A percentile compares a stretch with the other conserved stretches of the same genome.
Evolutionary conservation across 2,329 filamentous ascomycete genomes (phyloP).

Genomic region (Metarhizium sp.): DNA sequence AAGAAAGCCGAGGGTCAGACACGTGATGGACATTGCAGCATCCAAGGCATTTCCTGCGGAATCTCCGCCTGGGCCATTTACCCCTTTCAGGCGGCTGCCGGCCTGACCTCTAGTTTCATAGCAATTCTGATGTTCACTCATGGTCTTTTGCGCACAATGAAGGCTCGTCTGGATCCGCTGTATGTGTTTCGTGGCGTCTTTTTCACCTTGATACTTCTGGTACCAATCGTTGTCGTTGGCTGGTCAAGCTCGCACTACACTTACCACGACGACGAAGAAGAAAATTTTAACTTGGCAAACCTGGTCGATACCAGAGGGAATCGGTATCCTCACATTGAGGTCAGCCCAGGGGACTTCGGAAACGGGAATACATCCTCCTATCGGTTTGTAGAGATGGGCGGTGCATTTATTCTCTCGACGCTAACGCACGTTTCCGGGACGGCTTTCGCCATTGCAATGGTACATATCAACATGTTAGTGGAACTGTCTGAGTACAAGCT

Average conservation of each 20-base stretch:
- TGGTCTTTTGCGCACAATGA: conserved; percentile 5
- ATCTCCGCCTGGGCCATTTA: conserved; percentile 9
- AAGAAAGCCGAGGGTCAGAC: not conserved
- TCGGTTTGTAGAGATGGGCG: not conserved
- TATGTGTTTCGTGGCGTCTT: conserved; percentile 17
- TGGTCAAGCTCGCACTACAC: conserved; percentile 5
- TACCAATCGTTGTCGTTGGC: conserved; percentile 9
- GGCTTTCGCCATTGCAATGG: conserved; percentile 7
- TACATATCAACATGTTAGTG: conserved; percentile 17
- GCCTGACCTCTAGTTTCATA: conserved; percentile 9
- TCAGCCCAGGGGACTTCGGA: too few species aligned
- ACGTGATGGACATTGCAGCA: not conserved
- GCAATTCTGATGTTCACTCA: conserved; percentile 9
- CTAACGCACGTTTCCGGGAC: not conserved
- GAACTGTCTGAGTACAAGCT: not conserved
- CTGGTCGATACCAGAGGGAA: too few species aligned
- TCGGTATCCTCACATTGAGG: too few species aligned
- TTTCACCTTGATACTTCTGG: conserved; percentile 13
- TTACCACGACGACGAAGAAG: not conserved
- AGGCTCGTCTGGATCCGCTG: conserved; percentile 4
- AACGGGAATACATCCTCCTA: too few species aligned
- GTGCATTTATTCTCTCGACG: not conserved
- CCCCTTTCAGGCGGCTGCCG: conserved; percentile 10
- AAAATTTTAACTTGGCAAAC: not conserved
- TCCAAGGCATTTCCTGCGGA: not conserved